Conservation (phyloP, 352 stramenopile genomes). For the Plasmopara viticola region DNA sequence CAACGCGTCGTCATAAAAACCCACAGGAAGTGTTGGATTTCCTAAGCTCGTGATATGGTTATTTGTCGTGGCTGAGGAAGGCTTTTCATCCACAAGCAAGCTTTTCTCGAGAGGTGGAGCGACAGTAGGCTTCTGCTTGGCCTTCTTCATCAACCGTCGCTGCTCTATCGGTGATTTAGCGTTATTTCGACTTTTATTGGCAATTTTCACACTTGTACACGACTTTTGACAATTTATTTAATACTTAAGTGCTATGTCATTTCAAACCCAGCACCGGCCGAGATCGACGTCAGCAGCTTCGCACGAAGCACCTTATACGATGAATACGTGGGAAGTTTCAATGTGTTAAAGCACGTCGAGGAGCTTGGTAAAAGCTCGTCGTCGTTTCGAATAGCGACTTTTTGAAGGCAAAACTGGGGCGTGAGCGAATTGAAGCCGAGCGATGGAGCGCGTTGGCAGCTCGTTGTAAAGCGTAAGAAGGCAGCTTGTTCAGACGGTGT, state of each 20-base stretch:
- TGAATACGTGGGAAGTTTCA: slow-evolving; percentile 96
- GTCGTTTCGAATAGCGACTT: slow-evolving; percentile 54
- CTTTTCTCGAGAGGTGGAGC: background rate
- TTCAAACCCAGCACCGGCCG: slow-evolving; percentile 93
- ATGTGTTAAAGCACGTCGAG: slow-evolving; percentile 96
- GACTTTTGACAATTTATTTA: background rate
- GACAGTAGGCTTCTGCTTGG: slow-evolving; percentile 23
- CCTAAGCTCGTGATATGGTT: background rate
- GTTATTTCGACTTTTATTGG: background rate
- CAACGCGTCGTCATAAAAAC: slow-evolving; percentile 50
- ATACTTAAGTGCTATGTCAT: slow-evolving; percentile 64
- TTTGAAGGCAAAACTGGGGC: slow-evolving; percentile 91
- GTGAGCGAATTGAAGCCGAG: slow-evolving; percentile 91
- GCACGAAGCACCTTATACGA: slow-evolving; percentile 89
- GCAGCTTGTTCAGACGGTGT: slow-evolving; percentile 77
- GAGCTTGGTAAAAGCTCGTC: slow-evolving; percentile 88
- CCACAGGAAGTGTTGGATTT: slow-evolving; percentile 22
- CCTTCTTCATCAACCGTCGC: slow-evolving; percentile 35
- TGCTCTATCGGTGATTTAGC: slow-evolving; percentile 27
- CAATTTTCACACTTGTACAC: no score
- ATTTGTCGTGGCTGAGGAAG: slow-evolving; percentile 6
- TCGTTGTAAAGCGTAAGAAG: slow-evolving; percentile 94
- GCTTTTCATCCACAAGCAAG: background rate
- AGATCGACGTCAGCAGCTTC: slow-evolving; percentile 94
- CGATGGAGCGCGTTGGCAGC: slow-evolving; percentile 91